phyloP scores from a whole-genome alignment of 176 grass and related monocot genomes.

The Zizania latifolia region DNA sequence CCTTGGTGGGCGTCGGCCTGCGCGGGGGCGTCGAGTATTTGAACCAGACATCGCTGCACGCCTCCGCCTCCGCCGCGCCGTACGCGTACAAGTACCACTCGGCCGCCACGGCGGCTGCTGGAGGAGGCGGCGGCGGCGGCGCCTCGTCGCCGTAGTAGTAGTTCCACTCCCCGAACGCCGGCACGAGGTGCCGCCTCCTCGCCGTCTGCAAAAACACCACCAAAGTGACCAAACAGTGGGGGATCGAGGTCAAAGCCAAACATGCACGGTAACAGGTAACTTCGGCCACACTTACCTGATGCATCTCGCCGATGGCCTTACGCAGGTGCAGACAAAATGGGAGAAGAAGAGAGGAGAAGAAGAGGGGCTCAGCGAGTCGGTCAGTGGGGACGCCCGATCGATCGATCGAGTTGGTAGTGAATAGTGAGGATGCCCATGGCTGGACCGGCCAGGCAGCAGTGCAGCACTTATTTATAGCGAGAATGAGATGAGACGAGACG shows the following conservation, averaged over 20 bases:
- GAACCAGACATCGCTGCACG: slow-evolving; percentile 34
- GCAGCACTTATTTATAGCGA: not conserved
- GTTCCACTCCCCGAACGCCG: slow-evolving; percentile 45
- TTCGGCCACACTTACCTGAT: not conserved
- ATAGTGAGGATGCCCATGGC: too few species aligned
- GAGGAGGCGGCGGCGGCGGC: not conserved
- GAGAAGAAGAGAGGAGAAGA: not conserved
- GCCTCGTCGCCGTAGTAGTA: slow-evolving; percentile 12
- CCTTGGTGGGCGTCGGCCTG: slow-evolving; percentile 12
- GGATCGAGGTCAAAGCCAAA: too few species aligned
- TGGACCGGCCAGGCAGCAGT: too few species aligned
- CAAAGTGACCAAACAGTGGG: too few species aligned
- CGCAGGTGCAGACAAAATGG: not conserved
- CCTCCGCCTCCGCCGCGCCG: slow-evolving; percentile 4
- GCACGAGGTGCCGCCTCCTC: slow-evolving; percentile 28
- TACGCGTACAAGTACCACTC: not conserved
- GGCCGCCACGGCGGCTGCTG: not conserved
- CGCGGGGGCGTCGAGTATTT: slow-evolving; percentile 22
- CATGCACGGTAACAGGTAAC: too few species aligned
- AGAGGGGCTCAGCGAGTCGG: not conserved
- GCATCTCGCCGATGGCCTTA: not conserved
- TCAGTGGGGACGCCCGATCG: not conserved
- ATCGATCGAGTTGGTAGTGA: not conserved
- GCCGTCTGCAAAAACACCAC: not conserved
- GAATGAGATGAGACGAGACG: not conserved